Percentiles rank a stretch among this genome's conserved stretches.
Evolutionary conservation across 257 asterid species (phyloP).

Genomic region (Penstemon davidsonii): DNA sequence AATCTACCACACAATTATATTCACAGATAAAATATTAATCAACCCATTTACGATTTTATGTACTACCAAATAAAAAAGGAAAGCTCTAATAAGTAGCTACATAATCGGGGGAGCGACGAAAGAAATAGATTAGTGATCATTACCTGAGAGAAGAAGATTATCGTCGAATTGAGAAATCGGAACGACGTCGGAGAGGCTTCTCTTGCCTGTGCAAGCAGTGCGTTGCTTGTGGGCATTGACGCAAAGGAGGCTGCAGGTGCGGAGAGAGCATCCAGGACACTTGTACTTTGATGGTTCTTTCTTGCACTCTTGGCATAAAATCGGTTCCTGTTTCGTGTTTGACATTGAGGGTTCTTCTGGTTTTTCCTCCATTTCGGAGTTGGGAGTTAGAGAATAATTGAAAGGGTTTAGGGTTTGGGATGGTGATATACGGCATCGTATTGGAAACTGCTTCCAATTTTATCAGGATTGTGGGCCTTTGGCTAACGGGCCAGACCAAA

Average conservation of each 20-base stretch:
- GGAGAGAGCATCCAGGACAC: conserved; percentile 85
- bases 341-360: conserved; percentile 27
- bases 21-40: background rate
- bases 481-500: background rate
- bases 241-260: conserved; percentile 89
- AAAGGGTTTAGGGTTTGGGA: conserved; percentile 17
- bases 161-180: conserved; percentile 77
- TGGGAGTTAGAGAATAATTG: background rate
- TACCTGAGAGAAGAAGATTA: conserved; percentile 72
- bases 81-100: too few species aligned
- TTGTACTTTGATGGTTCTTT: conserved; percentile 70
- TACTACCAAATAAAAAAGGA: too few species aligned
- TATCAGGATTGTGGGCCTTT: conserved; percentile 21
- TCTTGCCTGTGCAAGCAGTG: conserved; percentile 73
- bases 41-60: background rate
- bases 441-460: background rate
- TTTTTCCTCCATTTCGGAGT: conserved; percentile 34
- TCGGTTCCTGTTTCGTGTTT: conserved; percentile 19
- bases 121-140: background rate
- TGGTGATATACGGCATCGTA: background rate
- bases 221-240: conserved; percentile 88
- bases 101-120: too few species aligned
- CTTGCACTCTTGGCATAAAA: conserved; percentile 73
- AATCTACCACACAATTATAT: conserved; percentile 44
- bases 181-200: conserved; percentile 45